Evolutionary conservation across 2,329 filamentous ascomycete species (phyloP), one percentile per base, ranked within the genome.

Genomic region (Penicillium sp.): DNA sequence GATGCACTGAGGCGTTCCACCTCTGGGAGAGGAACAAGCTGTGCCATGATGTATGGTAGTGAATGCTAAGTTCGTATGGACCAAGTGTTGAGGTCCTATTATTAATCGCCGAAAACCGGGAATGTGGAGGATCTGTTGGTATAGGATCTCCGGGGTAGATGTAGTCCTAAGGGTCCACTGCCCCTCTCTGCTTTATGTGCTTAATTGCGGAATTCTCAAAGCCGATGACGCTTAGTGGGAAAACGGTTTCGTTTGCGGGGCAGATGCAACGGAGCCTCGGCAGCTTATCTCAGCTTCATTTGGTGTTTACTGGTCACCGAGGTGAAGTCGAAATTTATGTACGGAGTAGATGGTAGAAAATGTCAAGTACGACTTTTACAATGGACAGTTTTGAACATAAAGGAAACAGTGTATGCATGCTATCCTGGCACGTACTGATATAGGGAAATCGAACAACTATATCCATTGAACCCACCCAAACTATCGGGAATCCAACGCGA

Each of bases 1-100:
- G 84, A 80, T 21, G 89, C 84, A 69, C 90, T 93, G 54, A 98
- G 81, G 59, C 89, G 86, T 75, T 93, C 87, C 50, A 96, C 84
- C 59, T 89, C 86, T 4, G 87, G 87, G 14, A 98, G 82, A 19
- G 82, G 74, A 27, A 84, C 81, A 7, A 92, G 81, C 60, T 84
- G 81, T 35, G 81, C 76, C 55, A 85, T 81, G 87, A 31, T 31
- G 29, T 31, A 31, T 31, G 24, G 14, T 14, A 24, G 19, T 46
- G 43, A 46, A 9, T 27, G 22, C 3, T 14, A 24, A 26, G 13
- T 29, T 45, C 13, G 43, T 27, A 22, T 22, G n/a, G 42, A 26
- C 49, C 44, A 55, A 55, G 27, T n/a, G 21, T 33, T 27, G 26
- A 21, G 13, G 14, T 33, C 19, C 5, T 33, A 33, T 55, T 42